Evolutionary conservation across 208 protist species (phyloP).

Genomic region (Trichomonas tenax): DNA sequence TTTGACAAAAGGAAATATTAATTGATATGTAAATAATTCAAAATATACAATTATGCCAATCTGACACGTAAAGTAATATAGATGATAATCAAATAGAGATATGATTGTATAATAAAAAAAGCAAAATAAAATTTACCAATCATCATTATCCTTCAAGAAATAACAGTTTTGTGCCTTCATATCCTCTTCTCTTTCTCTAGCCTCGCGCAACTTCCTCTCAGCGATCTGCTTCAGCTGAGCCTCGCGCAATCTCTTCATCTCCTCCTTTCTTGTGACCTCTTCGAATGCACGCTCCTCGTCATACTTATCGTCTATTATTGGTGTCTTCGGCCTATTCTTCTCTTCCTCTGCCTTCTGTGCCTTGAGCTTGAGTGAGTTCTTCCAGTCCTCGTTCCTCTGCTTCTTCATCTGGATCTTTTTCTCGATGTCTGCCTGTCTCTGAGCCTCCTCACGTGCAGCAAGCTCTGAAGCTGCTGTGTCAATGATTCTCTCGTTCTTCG

Average conservation of each 20-base stretch:
- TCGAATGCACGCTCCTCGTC: background rate
- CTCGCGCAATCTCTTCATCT: background rate
- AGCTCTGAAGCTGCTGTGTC: background rate
- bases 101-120: background rate
- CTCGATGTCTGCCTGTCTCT: background rate
- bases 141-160: background rate
- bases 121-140: background rate
- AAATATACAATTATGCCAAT: too few species aligned
- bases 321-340: background rate
- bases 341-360: background rate
- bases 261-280: background rate
- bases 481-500: background rate
- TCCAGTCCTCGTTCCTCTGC: background rate
- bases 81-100: too few species aligned
- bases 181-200: background rate
- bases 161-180: background rate
- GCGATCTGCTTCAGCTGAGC: background rate
- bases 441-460: background rate
- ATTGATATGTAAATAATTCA: too few species aligned
- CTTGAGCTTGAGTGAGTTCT: background rate
- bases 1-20: too few species aligned
- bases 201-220: background rate
- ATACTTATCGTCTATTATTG: background rate
- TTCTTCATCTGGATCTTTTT: background rate
- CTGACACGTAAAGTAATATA: too few species aligned